Evolutionary conservation across 768 basidiomycete genomes (phyloP).

Genomic region (Lactifluus piperatus): DNA sequence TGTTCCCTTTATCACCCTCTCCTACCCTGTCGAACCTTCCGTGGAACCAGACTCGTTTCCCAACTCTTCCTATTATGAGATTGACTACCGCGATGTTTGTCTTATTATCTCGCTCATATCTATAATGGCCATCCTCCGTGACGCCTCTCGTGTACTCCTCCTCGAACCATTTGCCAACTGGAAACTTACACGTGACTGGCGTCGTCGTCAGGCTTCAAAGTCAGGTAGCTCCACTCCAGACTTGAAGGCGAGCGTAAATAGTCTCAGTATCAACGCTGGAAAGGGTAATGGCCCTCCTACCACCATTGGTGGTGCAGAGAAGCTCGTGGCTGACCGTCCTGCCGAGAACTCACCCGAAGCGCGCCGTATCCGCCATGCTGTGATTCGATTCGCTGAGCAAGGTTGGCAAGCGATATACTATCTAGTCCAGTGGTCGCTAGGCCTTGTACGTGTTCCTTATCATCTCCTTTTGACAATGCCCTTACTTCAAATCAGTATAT

Average conservation of each 20-base stretch:
- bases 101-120: conserved; percentile 75
- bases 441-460: conserved; percentile 56
- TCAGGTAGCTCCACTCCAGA: conserved; percentile 18
- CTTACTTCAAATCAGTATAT: conserved; percentile 55
- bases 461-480: conserved; percentile 10
- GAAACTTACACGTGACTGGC: conserved; percentile 51
- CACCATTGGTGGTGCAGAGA: conserved; percentile 27
- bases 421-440: conserved; percentile 62
- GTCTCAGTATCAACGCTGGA: conserved; percentile 22
- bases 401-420: conserved; percentile 87
- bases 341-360: conserved; percentile 37
- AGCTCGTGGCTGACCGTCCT: conserved; percentile 22
- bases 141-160: conserved; percentile 60
- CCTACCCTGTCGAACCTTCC: conserved; percentile 55
- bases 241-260: conserved; percentile 18
- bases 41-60: conserved; percentile 61
- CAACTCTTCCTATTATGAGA: conserved; percentile 57
- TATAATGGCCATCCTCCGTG: conserved; percentile 81
- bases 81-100: conserved; percentile 71
- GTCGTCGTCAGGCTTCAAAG: conserved; percentile 27
- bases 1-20: conserved; percentile 64
- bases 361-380: conserved; percentile 56
- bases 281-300: conserved; percentile 31
- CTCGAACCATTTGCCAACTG: conserved; percentile 77
- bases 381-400: conserved; percentile 90